Percentiles rank a stretch among this genome's conserved stretches.
Evolutionary conservation across 2,329 filamentous ascomycete species (phyloP).

Genomic region (Penicillium janthinellum): DNA sequence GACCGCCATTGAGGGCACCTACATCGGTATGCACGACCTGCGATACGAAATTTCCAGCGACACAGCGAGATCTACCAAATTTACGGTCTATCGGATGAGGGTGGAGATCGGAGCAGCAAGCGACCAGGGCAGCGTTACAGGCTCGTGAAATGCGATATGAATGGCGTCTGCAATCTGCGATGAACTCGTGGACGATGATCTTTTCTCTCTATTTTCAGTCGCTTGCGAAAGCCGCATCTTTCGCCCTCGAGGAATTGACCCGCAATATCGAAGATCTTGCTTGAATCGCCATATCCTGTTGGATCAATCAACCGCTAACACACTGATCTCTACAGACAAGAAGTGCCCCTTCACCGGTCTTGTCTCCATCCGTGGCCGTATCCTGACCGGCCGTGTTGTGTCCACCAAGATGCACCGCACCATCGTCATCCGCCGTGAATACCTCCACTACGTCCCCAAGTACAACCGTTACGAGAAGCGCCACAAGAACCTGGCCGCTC

Average conservation of each 20-base stretch:
- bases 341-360: slow-evolving; percentile 99
- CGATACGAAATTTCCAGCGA: slow-evolving; percentile 24
- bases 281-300: slow-evolving; percentile 1
- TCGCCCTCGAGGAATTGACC: slow-evolving; percentile 14
- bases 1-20: slow-evolving; percentile 96
- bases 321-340: slow-evolving; percentile 71
- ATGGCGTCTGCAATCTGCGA: background rate
- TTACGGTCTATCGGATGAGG: slow-evolving; percentile 22
- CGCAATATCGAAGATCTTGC: slow-evolving; percentile 14
- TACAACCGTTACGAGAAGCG: slow-evolving; percentile 99
- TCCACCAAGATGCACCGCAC: slow-evolving; percentile 99
- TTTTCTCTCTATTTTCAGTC: background rate
- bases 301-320: slow-evolving; percentile 29
- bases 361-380: slow-evolving; percentile 99
- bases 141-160: background rate
- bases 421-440: slow-evolving; percentile 98
- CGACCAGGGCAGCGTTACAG: background rate
- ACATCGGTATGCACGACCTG: slow-evolving; percentile 81
- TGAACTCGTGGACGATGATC: background rate
- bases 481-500: slow-evolving; percentile 99
- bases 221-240: background rate
- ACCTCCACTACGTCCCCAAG: slow-evolving; percentile 99
- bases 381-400: slow-evolving; percentile 97
- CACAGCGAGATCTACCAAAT: slow-evolving; percentile 21
- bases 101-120: slow-evolving; percentile 9